These are phyloP conservation scores for Remersonia thermophila DNA, from an alignment of 2,329 filamentous ascomycete species.

Conservation along the genomic window DNA sequence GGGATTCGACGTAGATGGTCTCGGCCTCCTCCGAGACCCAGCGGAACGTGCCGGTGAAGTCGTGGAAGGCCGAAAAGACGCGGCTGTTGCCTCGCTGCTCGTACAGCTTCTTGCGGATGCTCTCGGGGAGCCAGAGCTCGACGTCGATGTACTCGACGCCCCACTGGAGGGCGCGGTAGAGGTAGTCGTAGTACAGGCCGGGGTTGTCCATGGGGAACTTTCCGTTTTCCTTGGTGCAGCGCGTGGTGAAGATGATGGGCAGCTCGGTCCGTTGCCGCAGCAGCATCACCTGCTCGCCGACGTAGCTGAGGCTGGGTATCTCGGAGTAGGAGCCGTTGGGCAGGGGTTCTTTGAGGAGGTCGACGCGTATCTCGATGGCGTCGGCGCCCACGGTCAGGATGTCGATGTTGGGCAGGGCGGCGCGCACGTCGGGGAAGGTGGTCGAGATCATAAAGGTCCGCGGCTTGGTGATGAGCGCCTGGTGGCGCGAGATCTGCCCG, in stretches of 20 bases:
- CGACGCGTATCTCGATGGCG: constrained; percentile 73
- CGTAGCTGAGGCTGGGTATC: constrained; percentile 69
- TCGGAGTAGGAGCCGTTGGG: constrained; percentile 47
- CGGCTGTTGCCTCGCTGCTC: constrained; percentile 64
- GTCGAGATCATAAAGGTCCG: constrained; percentile 79
- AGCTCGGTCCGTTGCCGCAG: constrained; percentile 73
- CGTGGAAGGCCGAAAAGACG: constrained; percentile 86
- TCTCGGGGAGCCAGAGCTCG: constrained; percentile 73
- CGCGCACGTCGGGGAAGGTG: constrained; percentile 75
- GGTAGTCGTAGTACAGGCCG: constrained; percentile 60
- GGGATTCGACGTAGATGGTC: constrained; percentile 57
- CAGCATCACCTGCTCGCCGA: constrained; percentile 76
- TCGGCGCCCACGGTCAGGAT: constrained; percentile 80
- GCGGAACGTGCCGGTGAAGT: constrained; percentile 73
- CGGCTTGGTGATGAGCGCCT: constrained; percentile 62
- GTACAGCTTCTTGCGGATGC: constrained; percentile 55
- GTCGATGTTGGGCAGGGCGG: constrained; percentile 72
- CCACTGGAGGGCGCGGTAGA: constrained; percentile 79
- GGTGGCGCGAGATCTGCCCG: constrained; percentile 67
- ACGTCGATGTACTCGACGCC: constrained; percentile 85
- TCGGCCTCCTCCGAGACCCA: constrained; percentile 68
- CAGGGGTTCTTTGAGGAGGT: constrained; percentile 63
- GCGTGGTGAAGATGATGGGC: constrained; percentile 80
- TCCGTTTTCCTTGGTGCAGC: constrained; percentile 72
- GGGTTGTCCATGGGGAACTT: constrained; percentile 76